Conservation (phyloP, 805 yeast species). For the Debaryomyces hansenii region DNA sequence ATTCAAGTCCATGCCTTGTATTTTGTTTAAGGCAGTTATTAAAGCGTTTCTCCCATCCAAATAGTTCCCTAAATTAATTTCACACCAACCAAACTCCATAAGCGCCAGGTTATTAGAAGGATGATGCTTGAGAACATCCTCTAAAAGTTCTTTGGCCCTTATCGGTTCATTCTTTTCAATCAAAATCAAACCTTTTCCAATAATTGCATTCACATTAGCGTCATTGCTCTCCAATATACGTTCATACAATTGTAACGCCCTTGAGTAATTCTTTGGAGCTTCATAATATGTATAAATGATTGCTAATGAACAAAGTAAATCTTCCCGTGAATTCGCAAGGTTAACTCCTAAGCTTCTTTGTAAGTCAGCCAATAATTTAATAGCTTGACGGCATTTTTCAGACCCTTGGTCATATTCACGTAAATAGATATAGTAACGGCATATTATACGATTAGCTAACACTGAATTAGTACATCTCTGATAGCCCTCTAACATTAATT, state of each 20-base stretch:
- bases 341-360: constrained; percentile 47
- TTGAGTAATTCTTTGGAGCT: constrained; percentile 81
- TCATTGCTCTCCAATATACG: constrained; percentile 48
- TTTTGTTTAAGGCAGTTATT: constrained; percentile 38
- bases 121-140: constrained; percentile 45
- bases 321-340: constrained; percentile 54
- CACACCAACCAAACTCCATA: constrained; percentile 78
- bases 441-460: constrained; percentile 64
- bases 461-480: constrained; percentile 42
- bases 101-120: constrained; percentile 61
- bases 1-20: constrained; percentile 52
- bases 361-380: constrained; percentile 51
- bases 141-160: constrained; percentile 55
- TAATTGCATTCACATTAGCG: constrained; percentile 56
- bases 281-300: constrained; percentile 79
- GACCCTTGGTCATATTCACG: constrained; percentile 66
- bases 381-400: constrained; percentile 58
- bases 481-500: constrained; percentile 52
- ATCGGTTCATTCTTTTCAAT: constrained; percentile 61
- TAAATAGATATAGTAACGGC: constrained; percentile 56
- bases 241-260: constrained; percentile 74
- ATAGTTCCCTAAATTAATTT: constrained; percentile 52
- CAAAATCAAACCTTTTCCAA: constrained; percentile 80
- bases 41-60: constrained; percentile 54
- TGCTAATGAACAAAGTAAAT: constrained; percentile 66